A percentile compares a stretch with the other conserved stretches of the same genome.
Evolutionary conservation across 2,329 filamentous ascomycete species (phyloP).

Genomic region (Fusarium fracticaudum): DNA sequence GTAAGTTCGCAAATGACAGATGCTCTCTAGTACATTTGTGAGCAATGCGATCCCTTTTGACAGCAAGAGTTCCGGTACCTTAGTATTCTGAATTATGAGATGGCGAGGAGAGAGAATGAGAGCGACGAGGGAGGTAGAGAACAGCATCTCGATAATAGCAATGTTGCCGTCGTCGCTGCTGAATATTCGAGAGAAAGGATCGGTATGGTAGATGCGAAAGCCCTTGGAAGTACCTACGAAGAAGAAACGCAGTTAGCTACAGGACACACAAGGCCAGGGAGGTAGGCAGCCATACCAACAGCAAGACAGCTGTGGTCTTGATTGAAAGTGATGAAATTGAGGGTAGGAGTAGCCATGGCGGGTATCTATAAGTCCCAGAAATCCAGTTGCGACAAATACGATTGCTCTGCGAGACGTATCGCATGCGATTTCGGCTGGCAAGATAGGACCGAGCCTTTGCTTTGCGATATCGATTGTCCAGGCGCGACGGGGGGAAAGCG

Average conservation of each 20-base stretch:
- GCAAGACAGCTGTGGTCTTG: slow-evolving; percentile 98
- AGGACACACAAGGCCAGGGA: slow-evolving; percentile 1
- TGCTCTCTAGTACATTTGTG: slow-evolving; percentile 57
- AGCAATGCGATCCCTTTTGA: slow-evolving; percentile 12
- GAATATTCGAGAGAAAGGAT: slow-evolving; percentile 94
- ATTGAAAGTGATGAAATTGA: slow-evolving; percentile 99
- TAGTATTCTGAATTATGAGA: slow-evolving; percentile 96
- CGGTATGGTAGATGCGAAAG: slow-evolving; percentile 96
- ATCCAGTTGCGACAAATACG: background rate
- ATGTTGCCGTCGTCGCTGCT: slow-evolving; percentile 96
- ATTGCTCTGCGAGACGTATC: background rate
- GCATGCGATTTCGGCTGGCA: background rate
- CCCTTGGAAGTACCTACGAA: slow-evolving; percentile 84
- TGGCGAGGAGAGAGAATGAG: slow-evolving; percentile 91
- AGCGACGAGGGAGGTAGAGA: slow-evolving; percentile 95
- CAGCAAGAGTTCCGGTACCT: slow-evolving; percentile 63
- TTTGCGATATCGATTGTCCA: background rate
- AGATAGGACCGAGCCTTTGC: background rate
- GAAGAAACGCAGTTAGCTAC: slow-evolving; percentile 12
- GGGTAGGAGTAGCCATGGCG: slow-evolving; percentile 73
- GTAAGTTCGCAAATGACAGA: slow-evolving; percentile 98
- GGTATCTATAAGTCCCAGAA: background rate
- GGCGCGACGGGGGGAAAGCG: background rate
- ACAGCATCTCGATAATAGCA: slow-evolving; percentile 97
- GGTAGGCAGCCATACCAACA: slow-evolving; percentile 72